Conservation (phyloP, 495 filamentous ascomycete genomes). For the Chaetomidium leptoderma region DNA sequence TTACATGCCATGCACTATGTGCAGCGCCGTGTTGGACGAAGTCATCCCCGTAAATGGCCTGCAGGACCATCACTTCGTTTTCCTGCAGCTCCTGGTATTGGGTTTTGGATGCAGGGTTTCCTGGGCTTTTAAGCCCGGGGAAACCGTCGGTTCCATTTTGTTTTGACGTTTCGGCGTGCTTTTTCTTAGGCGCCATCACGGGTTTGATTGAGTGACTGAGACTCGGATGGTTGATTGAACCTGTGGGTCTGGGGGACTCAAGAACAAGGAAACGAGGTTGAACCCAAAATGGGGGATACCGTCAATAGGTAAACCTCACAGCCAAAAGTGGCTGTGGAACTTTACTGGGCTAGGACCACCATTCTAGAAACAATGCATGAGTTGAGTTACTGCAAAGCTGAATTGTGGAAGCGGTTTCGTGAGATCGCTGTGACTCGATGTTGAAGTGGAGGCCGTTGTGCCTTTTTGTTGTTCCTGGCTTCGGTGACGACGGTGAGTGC, state of each 20-base stretch:
- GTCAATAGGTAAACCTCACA: conserved; percentile 21
- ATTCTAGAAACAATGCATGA: neutral
- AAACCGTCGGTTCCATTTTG: conserved; percentile 36
- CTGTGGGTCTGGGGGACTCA: conserved; percentile 2
- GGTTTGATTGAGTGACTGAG: neutral
- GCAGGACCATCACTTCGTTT: conserved; percentile 80
- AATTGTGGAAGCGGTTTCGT: too few species aligned
- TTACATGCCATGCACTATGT: conserved; percentile 81
- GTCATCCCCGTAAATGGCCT: conserved; percentile 90
- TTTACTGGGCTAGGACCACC: conserved; percentile 32
- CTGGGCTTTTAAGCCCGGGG: conserved; percentile 40
- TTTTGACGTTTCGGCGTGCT: conserved; percentile 35
- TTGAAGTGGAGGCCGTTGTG: too few species aligned
- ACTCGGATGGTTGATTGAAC: neutral
- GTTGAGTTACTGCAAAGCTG: too few species aligned
- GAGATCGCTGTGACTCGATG: conserved; percentile 14
- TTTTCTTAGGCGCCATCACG: conserved; percentile 48
- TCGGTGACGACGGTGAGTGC: too few species aligned
- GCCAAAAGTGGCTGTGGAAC: conserved; percentile 29
- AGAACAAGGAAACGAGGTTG: conserved; percentile 1
- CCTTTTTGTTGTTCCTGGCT: too few species aligned
- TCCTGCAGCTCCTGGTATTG: conserved; percentile 81
- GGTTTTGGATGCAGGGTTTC: conserved; percentile 39
- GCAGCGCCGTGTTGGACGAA: conserved; percentile 68
- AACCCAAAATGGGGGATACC: neutral